Conservation (phyloP, 129 eudicot genomes). For the Arctium minus region DNA sequence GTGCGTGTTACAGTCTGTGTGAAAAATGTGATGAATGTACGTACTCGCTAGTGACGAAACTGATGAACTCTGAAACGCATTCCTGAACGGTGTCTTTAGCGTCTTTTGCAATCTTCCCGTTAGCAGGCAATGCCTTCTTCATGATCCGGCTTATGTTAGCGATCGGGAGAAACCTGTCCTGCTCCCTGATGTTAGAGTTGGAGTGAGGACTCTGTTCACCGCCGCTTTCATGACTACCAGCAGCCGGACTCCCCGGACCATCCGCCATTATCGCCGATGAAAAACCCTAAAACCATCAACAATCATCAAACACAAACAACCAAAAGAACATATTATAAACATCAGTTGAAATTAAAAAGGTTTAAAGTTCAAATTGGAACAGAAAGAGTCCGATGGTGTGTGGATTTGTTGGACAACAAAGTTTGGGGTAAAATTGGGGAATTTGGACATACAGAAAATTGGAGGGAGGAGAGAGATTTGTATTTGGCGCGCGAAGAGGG, state of each 20-base stretch:
- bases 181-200: constrained; percentile 49
- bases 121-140: constrained; percentile 65
- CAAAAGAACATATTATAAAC: background rate
- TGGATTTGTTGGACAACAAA: background rate
- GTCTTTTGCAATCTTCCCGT: constrained; percentile 66
- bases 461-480: constrained; percentile 22
- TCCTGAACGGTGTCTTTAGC: constrained; percentile 73
- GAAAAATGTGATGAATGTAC: background rate
- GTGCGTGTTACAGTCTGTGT: background rate
- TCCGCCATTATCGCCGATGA: constrained; percentile 38
- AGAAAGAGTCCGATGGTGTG: background rate
- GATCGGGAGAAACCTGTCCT: constrained; percentile 58
- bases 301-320: background rate
- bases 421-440: constrained; percentile 12
- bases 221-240: constrained; percentile 62
- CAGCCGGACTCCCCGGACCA: constrained; percentile 50
- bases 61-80: constrained; percentile 71
- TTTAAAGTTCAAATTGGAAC: background rate
- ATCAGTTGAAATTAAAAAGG: background rate
- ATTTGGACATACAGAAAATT: constrained; percentile 8
- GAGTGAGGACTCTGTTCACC: constrained; percentile 63
- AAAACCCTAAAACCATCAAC: constrained; percentile 30
- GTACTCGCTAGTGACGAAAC: constrained; percentile 70
- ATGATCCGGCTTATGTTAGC: constrained; percentile 68
- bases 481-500: constrained; percentile 37